phyloP scores from a whole-genome alignment of 1,284 basidiomycete genomes.

The Phellinidium pouzarii region DNA sequence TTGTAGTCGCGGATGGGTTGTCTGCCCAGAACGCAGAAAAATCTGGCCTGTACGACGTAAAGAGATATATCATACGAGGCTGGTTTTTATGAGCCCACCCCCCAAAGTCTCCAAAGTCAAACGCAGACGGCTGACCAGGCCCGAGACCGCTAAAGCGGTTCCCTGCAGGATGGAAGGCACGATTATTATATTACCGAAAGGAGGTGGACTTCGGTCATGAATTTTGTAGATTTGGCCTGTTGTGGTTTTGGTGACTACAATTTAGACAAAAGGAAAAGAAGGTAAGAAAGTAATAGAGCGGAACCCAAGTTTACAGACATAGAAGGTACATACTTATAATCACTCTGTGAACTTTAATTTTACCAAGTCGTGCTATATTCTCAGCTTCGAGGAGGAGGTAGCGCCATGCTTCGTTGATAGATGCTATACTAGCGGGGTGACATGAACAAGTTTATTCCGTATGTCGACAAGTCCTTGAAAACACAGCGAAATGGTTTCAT shows the following conservation, averaged over 20 bases:
- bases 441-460: constrained; percentile 27
- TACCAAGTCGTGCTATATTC: constrained; percentile 28
- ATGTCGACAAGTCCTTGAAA: constrained; percentile 3
- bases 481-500: no score
- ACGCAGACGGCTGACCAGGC: neutral
- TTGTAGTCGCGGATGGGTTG: constrained; percentile 6
- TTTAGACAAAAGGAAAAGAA: neutral
- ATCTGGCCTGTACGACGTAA: constrained; percentile 25
- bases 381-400: constrained; percentile 33
- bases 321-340: constrained; percentile 35
- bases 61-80: constrained; percentile 33
- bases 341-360: constrained; percentile 37
- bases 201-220: neutral
- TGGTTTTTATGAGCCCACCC: constrained; percentile 1
- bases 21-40: constrained; percentile 12
- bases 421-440: constrained; percentile 29
- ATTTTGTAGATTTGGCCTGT: constrained; percentile 28
- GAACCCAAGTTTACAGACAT: neutral
- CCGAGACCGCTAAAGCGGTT: neutral
- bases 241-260: constrained; percentile 32
- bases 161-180: no score
- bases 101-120: neutral
- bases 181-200: no score
- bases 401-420: constrained; percentile 37
- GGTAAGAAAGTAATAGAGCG: no score